Conservation (phyloP, 257 asterid species). For the Linaria vulgaris region DNA sequence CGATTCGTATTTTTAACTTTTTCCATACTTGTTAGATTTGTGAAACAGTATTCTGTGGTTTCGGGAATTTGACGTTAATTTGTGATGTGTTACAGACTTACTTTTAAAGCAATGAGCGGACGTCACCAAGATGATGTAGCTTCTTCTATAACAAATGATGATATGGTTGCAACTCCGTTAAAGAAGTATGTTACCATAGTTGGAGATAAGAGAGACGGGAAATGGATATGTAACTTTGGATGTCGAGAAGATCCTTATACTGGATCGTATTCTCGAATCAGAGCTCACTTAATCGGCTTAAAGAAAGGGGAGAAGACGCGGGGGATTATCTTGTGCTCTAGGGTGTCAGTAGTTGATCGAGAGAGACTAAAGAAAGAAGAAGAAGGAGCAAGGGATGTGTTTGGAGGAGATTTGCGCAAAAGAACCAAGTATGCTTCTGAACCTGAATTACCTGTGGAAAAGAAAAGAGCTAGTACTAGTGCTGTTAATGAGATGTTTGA, state of each 20-base stretch:
- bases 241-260: constrained; percentile 11
- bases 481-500: neutral
- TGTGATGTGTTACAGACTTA: neutral
- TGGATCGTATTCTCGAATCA: constrained; percentile 6
- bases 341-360: neutral
- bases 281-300: constrained; percentile 19
- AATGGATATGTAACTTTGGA: constrained; percentile 20
- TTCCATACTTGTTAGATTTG: too few species aligned
- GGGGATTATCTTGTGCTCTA: constrained; percentile 10
- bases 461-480: neutral
- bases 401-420: constrained; percentile 9
- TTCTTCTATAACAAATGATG: neutral
- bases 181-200: constrained; percentile 10
- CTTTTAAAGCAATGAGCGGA: neutral
- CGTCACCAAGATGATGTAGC: neutral
- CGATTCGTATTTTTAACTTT: too few species aligned
- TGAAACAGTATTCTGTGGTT: too few species aligned
- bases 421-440: neutral
- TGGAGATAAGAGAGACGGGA: neutral
- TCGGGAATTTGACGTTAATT: too few species aligned
- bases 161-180: neutral
- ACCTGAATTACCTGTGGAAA: neutral
- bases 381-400: constrained; percentile 11
- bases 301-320: constrained; percentile 13
- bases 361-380: constrained; percentile 20